These are phyloP conservation scores for Xylaria sp. DNA, from an alignment of 2,329 filamentous ascomycete species.

Conservation along the genomic window DNA sequence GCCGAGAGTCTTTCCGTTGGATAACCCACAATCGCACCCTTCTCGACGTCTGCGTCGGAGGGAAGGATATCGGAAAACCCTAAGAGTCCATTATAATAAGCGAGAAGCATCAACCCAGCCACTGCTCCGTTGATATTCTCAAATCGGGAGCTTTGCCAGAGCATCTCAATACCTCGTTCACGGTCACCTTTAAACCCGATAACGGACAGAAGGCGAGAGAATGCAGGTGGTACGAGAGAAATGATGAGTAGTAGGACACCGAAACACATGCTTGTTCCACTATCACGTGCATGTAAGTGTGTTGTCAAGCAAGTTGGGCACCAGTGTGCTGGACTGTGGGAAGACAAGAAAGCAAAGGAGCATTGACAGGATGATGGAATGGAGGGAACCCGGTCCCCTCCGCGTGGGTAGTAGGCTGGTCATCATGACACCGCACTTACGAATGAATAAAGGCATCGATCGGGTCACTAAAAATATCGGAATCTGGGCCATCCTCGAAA, in stretches of 20 bases:
- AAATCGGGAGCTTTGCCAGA: constrained; percentile 90
- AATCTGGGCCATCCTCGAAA: constrained; percentile 61
- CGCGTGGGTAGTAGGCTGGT: neutral
- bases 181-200: constrained; percentile 93
- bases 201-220: constrained; percentile 85
- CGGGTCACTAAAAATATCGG: constrained; percentile 74
- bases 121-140: constrained; percentile 93
- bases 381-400: neutral
- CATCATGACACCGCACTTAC: constrained; percentile 29
- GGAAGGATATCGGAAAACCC: constrained; percentile 90
- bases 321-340: neutral
- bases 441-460: constrained; percentile 85
- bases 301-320: neutral
- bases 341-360: neutral
- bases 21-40: constrained; percentile 71
- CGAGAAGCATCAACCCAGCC: constrained; percentile 80
- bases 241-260: constrained; percentile 86
- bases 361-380: neutral
- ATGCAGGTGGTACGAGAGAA: constrained; percentile 92
- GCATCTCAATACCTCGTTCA: constrained; percentile 80
- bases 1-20: constrained; percentile 73
- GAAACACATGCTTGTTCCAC: constrained; percentile 88
- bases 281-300: constrained; percentile 50
- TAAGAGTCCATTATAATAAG: constrained; percentile 88
- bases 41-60: constrained; percentile 63